A percentile compares a stretch with the other conserved stretches of the same genome.
Conservation (phyloP, 78 protist species). For the Planoprotostelium fungivorum region DNA sequence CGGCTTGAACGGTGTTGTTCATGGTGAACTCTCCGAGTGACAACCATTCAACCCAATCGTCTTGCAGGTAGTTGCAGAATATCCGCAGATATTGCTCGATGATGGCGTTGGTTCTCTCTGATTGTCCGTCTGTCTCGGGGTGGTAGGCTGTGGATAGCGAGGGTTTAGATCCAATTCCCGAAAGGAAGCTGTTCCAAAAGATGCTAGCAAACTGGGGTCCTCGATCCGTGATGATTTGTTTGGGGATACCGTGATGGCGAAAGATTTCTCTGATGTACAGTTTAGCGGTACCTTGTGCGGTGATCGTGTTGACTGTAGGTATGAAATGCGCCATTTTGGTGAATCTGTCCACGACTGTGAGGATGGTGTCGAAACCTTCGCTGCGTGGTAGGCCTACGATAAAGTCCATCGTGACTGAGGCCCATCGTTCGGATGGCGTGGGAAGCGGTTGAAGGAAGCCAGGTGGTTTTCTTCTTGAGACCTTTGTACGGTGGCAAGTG, state of each 20-base stretch:
- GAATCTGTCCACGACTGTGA: not conserved
- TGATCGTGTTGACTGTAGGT: conserved; percentile 2
- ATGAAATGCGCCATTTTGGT: conserved; percentile 1
- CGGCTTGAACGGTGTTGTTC: no score
- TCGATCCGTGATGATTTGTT: not conserved
- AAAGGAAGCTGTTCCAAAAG: not conserved
- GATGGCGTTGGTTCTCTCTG: conserved; percentile 5
- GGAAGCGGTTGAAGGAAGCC: not conserved
- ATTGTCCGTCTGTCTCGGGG: conserved; percentile 19
- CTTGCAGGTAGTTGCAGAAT: conserved; percentile 7
- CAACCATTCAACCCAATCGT: conserved; percentile 9
- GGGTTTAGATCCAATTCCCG: not conserved
- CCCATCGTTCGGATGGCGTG: not conserved
- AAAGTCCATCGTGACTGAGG: conserved; percentile 10
- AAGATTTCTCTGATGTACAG: not conserved
- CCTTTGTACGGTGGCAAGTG: not conserved
- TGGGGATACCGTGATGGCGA: not conserved
- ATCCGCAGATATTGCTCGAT: not conserved
- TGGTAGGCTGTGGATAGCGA: not conserved
- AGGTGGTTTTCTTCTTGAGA: not conserved
- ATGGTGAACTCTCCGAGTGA: no score
- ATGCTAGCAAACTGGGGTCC: conserved; percentile 1
- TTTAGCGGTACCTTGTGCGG: not conserved
- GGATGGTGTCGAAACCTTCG: conserved; percentile 3
- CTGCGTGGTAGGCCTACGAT: conserved; percentile 3